A percentile compares a stretch with the other conserved stretches of the same genome.
Evolutionary conservation across 345 rosid genomes (phyloP).

Genomic region (Euphorbia lathyris): DNA sequence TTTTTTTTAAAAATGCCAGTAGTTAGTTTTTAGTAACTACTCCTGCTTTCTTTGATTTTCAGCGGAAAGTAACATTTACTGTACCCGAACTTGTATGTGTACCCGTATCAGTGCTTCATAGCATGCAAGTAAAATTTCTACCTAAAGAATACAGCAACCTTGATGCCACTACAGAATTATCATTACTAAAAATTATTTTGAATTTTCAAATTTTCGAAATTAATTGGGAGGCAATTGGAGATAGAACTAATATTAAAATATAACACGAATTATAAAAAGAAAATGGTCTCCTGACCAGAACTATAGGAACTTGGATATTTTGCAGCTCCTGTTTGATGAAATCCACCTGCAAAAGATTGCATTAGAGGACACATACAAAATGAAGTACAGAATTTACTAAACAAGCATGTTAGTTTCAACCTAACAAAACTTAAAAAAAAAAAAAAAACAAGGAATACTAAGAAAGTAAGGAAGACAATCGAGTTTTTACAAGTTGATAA

Average conservation of each 20-base stretch:
- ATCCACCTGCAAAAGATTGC: slow-evolving; percentile 46
- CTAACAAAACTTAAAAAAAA: background rate
- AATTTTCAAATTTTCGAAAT: background rate
- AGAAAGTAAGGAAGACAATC: background rate
- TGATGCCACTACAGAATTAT: background rate
- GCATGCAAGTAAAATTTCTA: background rate
- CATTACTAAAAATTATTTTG: background rate
- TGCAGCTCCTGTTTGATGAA: slow-evolving; percentile 61
- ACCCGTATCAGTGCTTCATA: no score
- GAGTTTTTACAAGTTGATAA: background rate
- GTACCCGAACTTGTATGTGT: no score
- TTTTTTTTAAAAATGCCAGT: no score
- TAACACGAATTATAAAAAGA: slow-evolving; percentile 2
- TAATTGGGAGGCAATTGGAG: background rate
- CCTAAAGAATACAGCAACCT: background rate
- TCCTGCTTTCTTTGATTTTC: no score
- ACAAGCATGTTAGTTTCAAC: background rate
- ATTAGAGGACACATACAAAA: slow-evolving; percentile 15
- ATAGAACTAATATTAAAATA: background rate
- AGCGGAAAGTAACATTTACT: background rate
- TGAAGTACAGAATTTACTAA: background rate
- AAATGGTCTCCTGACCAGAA: slow-evolving; percentile 50
- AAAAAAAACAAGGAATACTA: background rate
- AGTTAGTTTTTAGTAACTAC: no score
- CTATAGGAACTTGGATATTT: slow-evolving; percentile 50